Percentiles rank a stretch among this genome's conserved stretches.
phyloP scores from a whole-genome alignment of 164 flowering plant species.

The Nymphaea colorata region DNA sequence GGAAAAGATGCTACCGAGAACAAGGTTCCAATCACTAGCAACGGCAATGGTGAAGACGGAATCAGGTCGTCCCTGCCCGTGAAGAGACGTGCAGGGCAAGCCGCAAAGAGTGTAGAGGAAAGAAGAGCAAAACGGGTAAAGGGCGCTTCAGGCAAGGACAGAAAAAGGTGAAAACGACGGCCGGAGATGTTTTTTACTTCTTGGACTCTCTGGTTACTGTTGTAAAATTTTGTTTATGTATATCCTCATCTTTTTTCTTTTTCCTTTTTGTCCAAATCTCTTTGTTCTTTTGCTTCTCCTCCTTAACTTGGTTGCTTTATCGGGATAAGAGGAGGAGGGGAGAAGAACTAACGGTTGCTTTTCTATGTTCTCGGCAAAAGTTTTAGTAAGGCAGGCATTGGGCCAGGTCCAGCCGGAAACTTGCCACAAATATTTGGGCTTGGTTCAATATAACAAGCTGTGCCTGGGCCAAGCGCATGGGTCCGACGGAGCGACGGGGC shows the following conservation, averaged over 20 bases:
- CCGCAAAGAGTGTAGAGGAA: background rate
- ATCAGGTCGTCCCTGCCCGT: background rate
- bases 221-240: background rate
- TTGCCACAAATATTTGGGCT: too few relatives aligned
- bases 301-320: background rate
- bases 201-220: background rate
- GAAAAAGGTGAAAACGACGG: background rate
- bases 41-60: background rate
- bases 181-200: background rate
- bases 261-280: too few relatives aligned
- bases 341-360: background rate
- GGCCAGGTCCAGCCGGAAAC: too few relatives aligned
- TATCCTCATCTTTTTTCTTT: too few relatives aligned
- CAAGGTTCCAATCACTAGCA: background rate
- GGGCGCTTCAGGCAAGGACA: background rate
- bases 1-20: slow-evolving; percentile 7
- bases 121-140: background rate
- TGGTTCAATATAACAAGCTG: too few relatives aligned
- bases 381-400: background rate
- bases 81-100: background rate
- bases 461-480: too few relatives aligned
- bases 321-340: background rate
- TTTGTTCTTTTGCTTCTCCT: background rate
- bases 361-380: background rate
- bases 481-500: too few relatives aligned